Percentiles rank a stretch among this genome's conserved stretches.
These are phyloP conservation scores for Hypoxylon sp. DNA, from an alignment of 2,329 filamentous ascomycete genomes.

Conservation along the genomic window DNA sequence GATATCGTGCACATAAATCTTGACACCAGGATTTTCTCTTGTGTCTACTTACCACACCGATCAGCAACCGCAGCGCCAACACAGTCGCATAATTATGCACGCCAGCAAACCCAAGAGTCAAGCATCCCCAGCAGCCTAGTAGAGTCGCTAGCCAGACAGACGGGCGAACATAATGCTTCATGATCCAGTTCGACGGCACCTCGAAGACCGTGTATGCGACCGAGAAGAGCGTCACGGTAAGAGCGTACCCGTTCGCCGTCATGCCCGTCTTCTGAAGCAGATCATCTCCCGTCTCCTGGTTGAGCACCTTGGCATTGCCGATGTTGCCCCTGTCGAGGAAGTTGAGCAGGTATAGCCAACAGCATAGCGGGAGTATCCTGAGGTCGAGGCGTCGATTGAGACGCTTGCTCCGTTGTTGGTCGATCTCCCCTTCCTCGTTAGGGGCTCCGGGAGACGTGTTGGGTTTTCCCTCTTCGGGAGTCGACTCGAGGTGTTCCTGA, in stretches of 20 bases:
- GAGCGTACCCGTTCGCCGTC: constrained; percentile 64
- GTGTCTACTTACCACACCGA: constrained; percentile 55
- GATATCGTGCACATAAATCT: background rate
- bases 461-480: constrained; percentile 9
- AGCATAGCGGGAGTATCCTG: constrained; percentile 56
- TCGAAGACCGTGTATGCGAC: constrained; percentile 71
- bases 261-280: constrained; percentile 50
- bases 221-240: constrained; percentile 67
- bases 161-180: constrained; percentile 66
- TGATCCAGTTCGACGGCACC: constrained; percentile 66
- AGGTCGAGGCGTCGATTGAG: constrained; percentile 46
- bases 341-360: constrained; percentile 62
- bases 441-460: constrained; percentile 3
- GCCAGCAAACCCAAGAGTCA: constrained; percentile 35
- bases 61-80: constrained; percentile 48
- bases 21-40: background rate
- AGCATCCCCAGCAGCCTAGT: constrained; percentile 55
- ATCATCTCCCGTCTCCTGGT: constrained; percentile 45
- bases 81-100: constrained; percentile 38
- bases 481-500: constrained; percentile 21
- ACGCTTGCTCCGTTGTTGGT: constrained; percentile 29
- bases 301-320: constrained; percentile 58
- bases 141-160: constrained; percentile 70
- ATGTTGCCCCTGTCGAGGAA: constrained; percentile 63
- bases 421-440: constrained; percentile 22